These are phyloP conservation scores for Typha latifolia DNA, from an alignment of 176 grass and related monocot genomes.

Conservation along the genomic window DNA sequence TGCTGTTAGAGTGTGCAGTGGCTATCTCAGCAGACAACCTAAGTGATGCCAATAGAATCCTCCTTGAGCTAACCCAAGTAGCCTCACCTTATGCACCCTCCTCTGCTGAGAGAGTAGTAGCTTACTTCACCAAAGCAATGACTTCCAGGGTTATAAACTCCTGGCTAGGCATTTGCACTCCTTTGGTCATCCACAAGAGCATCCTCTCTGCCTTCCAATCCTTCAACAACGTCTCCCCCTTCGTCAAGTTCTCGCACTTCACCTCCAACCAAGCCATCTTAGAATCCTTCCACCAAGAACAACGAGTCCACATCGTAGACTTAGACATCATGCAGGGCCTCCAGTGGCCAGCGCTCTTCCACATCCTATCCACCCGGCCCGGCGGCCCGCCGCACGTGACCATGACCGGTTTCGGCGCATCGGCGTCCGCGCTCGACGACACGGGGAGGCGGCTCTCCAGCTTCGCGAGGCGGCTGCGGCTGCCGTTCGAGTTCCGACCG, in stretches of 20 bases:
- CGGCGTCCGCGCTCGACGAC: conserved; percentile 25
- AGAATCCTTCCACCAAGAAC: conserved; percentile 28
- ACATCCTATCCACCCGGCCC: conserved; percentile 28
- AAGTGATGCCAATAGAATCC: conserved; percentile 27
- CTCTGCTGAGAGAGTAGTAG: conserved; percentile 51
- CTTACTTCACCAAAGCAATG: conserved; percentile 54
- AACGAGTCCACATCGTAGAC: conserved; percentile 36
- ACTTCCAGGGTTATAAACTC: conserved; percentile 34
- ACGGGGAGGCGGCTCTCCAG: conserved; percentile 39
- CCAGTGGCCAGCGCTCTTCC: conserved; percentile 51
- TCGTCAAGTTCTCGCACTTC: conserved; percentile 32
- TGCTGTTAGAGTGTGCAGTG: conserved; percentile 50
- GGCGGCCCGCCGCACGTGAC: conserved; percentile 27
- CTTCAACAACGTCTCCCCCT: conserved; percentile 37
- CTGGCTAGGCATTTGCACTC: conserved; percentile 36
- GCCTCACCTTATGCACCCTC: conserved; percentile 45
- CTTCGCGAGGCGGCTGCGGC: conserved; percentile 35
- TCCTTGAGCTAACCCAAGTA: conserved; percentile 44
- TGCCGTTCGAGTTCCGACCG: conserved; percentile 53
- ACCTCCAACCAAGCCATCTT: conserved; percentile 40
- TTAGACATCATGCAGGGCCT: conserved; percentile 46
- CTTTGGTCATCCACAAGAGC: conserved; percentile 7
- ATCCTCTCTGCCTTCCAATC: conserved; percentile 41
- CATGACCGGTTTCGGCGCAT: conserved; percentile 40
- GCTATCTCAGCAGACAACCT: conserved; percentile 48